Percentiles rank a stretch among this genome's conserved stretches.
Evolutionary conservation across 257 asterid species (phyloP).

Genomic region (Solanum pennellii): DNA sequence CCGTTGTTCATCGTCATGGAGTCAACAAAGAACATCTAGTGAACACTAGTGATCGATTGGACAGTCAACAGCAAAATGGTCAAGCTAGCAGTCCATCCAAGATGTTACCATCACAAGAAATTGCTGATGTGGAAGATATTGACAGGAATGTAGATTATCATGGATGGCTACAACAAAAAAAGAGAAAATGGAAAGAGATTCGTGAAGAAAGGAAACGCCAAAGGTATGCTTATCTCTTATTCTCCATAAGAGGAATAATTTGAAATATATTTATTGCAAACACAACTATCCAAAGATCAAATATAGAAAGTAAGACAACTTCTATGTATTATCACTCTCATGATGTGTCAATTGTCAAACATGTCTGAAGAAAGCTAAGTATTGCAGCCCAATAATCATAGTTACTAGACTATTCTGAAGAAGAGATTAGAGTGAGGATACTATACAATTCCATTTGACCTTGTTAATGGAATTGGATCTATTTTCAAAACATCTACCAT

Average conservation of each 20-base stretch:
- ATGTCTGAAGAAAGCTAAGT: background rate
- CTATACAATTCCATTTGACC: too few relatives aligned
- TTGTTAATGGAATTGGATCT: too few relatives aligned
- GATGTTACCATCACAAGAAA: constrained; percentile 20
- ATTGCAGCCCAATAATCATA: background rate
- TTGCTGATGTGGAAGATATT: constrained; percentile 37
- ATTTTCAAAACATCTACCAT: too few relatives aligned
- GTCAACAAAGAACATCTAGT: constrained; percentile 26
- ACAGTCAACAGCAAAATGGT: constrained; percentile 25
- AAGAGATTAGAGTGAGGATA: background rate
- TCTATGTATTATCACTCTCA: background rate
- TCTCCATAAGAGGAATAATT: background rate
- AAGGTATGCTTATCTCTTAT: constrained; percentile 29
- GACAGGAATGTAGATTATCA: constrained; percentile 65
- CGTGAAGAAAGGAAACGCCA: constrained; percentile 83
- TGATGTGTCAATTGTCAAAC: background rate
- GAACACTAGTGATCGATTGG: constrained; percentile 22
- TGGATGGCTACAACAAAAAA: constrained; percentile 89
- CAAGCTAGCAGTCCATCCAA: constrained; percentile 15
- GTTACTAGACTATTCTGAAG: background rate
- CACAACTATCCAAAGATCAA: background rate
- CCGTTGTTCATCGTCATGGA: constrained; percentile 53
- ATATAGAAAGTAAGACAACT: background rate
- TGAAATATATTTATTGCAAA: background rate
- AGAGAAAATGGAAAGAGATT: constrained; percentile 88